These are phyloP conservation scores for Metarhizium sp. DNA, from an alignment of 2,329 filamentous ascomycete species.

Conservation along the genomic window DNA sequence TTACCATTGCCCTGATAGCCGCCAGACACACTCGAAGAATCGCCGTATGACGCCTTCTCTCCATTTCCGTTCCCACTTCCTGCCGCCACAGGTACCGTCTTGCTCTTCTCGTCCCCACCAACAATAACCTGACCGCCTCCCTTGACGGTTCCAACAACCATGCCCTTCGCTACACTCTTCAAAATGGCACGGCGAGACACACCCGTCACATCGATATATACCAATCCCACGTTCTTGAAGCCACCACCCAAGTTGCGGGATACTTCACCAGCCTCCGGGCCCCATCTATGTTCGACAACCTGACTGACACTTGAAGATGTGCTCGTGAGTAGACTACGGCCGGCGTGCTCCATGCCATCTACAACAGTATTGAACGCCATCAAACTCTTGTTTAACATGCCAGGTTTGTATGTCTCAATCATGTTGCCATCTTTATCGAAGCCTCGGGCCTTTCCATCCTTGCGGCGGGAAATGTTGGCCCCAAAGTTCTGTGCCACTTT, in stretches of 20 bases:
- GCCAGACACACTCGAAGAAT: slow-evolving; percentile 17
- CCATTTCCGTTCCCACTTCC: slow-evolving; percentile 15
- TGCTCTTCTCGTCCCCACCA: slow-evolving; percentile 46
- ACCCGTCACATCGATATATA: slow-evolving; percentile 93
- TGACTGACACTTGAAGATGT: slow-evolving; percentile 72
- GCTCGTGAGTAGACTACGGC: slow-evolving; percentile 65
- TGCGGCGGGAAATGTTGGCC: slow-evolving; percentile 52
- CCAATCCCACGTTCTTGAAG: slow-evolving; percentile 90
- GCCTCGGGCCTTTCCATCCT: slow-evolving; percentile 45
- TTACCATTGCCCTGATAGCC: slow-evolving; percentile 22
- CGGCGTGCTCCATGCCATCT: slow-evolving; percentile 85
- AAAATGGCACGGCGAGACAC: slow-evolving; percentile 83
- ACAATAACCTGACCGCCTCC: slow-evolving; percentile 67
- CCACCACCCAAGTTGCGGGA: slow-evolving; percentile 70
- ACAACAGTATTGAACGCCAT: slow-evolving; percentile 94
- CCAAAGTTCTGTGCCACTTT: slow-evolving; percentile 86
- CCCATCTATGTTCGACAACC: slow-evolving; percentile 84
- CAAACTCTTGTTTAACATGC: slow-evolving; percentile 86
- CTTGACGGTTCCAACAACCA: slow-evolving; percentile 76
- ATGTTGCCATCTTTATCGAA: slow-evolving; percentile 62
- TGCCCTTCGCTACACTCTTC: slow-evolving; percentile 93
- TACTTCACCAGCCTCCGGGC: slow-evolving; percentile 71
- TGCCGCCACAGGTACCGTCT: slow-evolving; percentile 13
- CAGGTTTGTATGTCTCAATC: slow-evolving; percentile 67
- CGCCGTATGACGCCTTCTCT: slow-evolving; percentile 17